These are phyloP conservation scores for Luffa aegyptiaca DNA, from an alignment of 306 rosid species.

Conservation along the genomic window DNA sequence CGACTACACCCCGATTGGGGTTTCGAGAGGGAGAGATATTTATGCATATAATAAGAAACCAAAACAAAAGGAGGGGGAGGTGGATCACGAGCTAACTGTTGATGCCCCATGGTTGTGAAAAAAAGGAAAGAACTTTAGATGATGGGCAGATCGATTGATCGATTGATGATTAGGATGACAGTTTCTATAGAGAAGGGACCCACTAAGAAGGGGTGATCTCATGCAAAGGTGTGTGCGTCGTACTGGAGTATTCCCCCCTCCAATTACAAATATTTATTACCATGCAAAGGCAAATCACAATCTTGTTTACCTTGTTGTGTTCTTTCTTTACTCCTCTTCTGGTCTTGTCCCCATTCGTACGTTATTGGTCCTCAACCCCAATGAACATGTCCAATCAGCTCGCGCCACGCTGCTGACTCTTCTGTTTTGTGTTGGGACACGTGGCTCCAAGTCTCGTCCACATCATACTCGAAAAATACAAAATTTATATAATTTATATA, in stretches of 20 bases:
- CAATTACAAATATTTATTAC: not conserved
- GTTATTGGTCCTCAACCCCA: not conserved
- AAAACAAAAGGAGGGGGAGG: not conserved
- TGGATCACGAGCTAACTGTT: conserved; percentile 2
- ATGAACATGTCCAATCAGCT: not conserved
- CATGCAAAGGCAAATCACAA: not conserved
- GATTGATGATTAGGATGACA: not conserved
- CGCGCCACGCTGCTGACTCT: not conserved
- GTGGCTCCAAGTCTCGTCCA: conserved; percentile 5
- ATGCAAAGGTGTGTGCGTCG: conserved; percentile 27
- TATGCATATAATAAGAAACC: not conserved
- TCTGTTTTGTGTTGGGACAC: not conserved
- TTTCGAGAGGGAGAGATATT: not conserved
- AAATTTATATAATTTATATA: not conserved
- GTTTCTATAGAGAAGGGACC: too few relatives aligned
- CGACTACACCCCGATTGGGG: not conserved
- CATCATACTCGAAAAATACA: not conserved
- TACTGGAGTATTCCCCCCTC: not conserved
- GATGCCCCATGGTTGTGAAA: not conserved
- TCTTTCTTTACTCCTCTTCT: not conserved
- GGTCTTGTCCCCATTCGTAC: not conserved
- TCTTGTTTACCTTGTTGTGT: not conserved
- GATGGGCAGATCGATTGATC: not conserved
- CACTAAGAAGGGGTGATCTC: not conserved
- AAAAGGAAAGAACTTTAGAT: not conserved